These are phyloP conservation scores for Tubosaeta brunneosetosa DNA, from an alignment of 768 basidiomycete species.

Conservation along the genomic window DNA sequence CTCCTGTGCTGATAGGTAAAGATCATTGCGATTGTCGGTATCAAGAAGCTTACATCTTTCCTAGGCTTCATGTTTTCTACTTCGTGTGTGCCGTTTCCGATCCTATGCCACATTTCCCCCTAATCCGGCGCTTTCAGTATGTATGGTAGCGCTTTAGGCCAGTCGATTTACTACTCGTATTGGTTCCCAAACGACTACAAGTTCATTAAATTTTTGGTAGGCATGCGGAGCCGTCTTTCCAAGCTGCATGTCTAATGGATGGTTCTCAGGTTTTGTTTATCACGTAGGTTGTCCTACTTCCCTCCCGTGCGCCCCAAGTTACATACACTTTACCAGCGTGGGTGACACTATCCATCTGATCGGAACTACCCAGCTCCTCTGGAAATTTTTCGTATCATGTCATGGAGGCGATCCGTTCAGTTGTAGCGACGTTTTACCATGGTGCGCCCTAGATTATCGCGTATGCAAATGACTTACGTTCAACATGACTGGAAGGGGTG, in stretches of 20 bases:
- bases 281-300: background rate
- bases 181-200: conserved; percentile 6
- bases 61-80: conserved; percentile 2
- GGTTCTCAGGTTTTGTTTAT: background rate
- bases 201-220: conserved; percentile 1
- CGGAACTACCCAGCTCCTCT: conserved; percentile 1
- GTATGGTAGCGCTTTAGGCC: conserved; percentile 9
- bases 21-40: background rate
- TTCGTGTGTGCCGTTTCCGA: background rate
- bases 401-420: background rate
- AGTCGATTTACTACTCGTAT: conserved; percentile 6
- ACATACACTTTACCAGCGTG: background rate
- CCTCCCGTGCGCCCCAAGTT: background rate
- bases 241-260: background rate
- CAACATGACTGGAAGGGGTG: background rate
- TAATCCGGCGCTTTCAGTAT: background rate
- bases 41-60: background rate
- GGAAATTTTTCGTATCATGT: conserved; percentile 8
- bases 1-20: conserved; percentile 11
- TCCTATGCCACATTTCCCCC: background rate
- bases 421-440: conserved; percentile 3
- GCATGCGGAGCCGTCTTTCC: background rate
- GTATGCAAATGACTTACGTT: background rate
- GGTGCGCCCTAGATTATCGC: background rate
- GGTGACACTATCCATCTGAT: conserved; percentile 8